These are phyloP conservation scores for Nicotiana noctiflora DNA, from an alignment of 257 asterid species.

Conservation along the genomic window DNA sequence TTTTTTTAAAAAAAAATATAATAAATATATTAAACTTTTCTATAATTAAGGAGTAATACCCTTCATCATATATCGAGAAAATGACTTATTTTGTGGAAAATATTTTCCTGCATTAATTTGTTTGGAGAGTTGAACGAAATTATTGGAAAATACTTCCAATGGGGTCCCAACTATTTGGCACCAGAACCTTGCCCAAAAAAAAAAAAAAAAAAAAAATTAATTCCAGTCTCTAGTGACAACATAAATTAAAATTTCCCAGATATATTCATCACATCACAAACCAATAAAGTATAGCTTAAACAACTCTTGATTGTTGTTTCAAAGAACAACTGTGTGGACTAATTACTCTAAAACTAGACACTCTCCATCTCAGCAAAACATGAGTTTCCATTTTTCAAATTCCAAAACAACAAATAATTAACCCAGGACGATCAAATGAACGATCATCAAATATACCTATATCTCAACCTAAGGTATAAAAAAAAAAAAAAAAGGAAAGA, in stretches of 20 bases:
- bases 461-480: not conserved
- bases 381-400: not conserved
- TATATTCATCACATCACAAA: not conserved
- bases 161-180: not conserved
- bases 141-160: not conserved
- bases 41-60: not conserved
- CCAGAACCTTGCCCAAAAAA: not conserved
- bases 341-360: not conserved
- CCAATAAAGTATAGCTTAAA: not conserved
- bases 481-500: not conserved
- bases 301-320: not conserved
- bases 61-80: not conserved
- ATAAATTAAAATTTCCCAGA: not conserved
- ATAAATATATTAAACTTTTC: not conserved
- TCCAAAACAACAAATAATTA: not conserved
- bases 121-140: not conserved
- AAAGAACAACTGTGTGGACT: not conserved
- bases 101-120: no score
- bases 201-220: not conserved
- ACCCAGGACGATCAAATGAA: not conserved
- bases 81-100: not conserved
- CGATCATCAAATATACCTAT: slow-evolving; percentile 1
- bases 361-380: not conserved
- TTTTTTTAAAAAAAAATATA: not conserved
- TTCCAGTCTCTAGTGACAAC: not conserved